Conservation (phyloP, 2,329 filamentous ascomycete genomes). For the Fusarium lateritium region DNA sequence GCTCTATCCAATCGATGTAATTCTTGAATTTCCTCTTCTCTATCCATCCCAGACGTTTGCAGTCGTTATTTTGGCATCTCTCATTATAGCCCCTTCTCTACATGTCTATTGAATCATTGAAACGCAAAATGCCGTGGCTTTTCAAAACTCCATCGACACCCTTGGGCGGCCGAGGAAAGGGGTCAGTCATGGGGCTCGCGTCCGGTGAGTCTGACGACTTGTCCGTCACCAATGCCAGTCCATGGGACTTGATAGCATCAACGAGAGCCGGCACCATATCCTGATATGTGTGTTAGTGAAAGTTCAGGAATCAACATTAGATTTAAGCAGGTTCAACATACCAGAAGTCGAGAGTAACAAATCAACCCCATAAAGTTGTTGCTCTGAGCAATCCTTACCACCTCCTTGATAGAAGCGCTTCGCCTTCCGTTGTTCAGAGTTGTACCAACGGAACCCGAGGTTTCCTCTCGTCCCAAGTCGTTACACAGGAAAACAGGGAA, state of each 20-base stretch:
- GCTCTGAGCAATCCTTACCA: slow-evolving; percentile 90
- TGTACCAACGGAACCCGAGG: slow-evolving; percentile 55
- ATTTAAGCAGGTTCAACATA: slow-evolving; percentile 61
- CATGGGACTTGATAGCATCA: slow-evolving; percentile 94
- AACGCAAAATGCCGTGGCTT: slow-evolving; percentile 88
- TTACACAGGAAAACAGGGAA: slow-evolving; percentile 97
- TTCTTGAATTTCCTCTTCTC: slow-evolving; percentile 24
- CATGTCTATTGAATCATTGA: slow-evolving; percentile 91
- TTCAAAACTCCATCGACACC: slow-evolving; percentile 91
- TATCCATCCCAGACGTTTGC: slow-evolving; percentile 33
- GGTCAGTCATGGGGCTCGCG: slow-evolving; percentile 59
- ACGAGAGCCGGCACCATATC: slow-evolving; percentile 94
- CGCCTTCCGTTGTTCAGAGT: slow-evolving; percentile 74
- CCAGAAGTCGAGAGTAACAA: slow-evolving; percentile 87
- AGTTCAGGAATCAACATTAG: no score
- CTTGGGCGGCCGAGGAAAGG: slow-evolving; percentile 76
- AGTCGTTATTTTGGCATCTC: slow-evolving; percentile 39
- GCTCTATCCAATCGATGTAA: slow-evolving; percentile 27
- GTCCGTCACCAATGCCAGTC: slow-evolving; percentile 92
- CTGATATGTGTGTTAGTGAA: slow-evolving; percentile 59
- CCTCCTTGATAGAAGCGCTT: slow-evolving; percentile 92
- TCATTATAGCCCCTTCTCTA: slow-evolving; percentile 54
- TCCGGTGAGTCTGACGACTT: slow-evolving; percentile 74
- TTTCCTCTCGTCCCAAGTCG: slow-evolving; percentile 79
- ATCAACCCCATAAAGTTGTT: slow-evolving; percentile 99